phyloP scores from a whole-genome alignment of 352 stramenopile species.

The Pythium biforme region DNA sequence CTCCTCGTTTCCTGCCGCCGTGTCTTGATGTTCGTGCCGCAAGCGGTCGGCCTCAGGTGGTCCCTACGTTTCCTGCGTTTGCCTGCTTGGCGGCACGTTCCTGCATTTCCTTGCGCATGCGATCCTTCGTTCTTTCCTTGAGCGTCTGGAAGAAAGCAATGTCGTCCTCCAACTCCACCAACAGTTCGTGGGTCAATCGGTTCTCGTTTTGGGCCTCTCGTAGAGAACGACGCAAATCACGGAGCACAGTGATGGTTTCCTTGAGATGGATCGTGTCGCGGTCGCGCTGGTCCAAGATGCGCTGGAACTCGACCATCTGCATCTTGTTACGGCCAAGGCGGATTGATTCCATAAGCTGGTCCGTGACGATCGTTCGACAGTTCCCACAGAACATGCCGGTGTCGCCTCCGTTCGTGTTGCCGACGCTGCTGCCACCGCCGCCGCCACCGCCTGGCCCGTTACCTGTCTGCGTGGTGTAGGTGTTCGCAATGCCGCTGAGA shows the following conservation, averaged over 20 bases:
- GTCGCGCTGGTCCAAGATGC: conserved; percentile 54
- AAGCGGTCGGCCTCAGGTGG: conserved; percentile 26
- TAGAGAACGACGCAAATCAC: conserved; percentile 47
- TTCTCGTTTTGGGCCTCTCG: conserved; percentile 49
- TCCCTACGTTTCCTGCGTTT: conserved; percentile 28
- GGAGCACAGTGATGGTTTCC: conserved; percentile 50
- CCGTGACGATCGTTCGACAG: conserved; percentile 61
- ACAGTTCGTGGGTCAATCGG: conserved; percentile 48
- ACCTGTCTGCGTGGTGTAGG: conserved; percentile 48
- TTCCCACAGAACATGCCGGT: conserved; percentile 43
- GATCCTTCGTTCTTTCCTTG: conserved; percentile 69
- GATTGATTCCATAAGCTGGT: conserved; percentile 80
- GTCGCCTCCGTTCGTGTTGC: neutral
- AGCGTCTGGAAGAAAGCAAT: conserved; percentile 68
- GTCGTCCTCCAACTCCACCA: conserved; percentile 66
- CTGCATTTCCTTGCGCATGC: conserved; percentile 62
- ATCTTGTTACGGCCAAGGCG: conserved; percentile 65
- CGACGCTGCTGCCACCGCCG: neutral
- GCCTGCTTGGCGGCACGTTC: conserved; percentile 32
- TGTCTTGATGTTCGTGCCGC: conserved; percentile 10
- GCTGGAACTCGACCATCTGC: conserved; percentile 58
- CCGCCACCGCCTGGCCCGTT: neutral
- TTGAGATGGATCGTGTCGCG: conserved; percentile 67
- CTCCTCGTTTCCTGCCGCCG: neutral
- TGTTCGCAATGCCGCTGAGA: conserved; percentile 81